These are phyloP conservation scores for Colletotrichum falcatum DNA, from an alignment of 2,329 filamentous ascomycete species.

Conservation along the genomic window DNA sequence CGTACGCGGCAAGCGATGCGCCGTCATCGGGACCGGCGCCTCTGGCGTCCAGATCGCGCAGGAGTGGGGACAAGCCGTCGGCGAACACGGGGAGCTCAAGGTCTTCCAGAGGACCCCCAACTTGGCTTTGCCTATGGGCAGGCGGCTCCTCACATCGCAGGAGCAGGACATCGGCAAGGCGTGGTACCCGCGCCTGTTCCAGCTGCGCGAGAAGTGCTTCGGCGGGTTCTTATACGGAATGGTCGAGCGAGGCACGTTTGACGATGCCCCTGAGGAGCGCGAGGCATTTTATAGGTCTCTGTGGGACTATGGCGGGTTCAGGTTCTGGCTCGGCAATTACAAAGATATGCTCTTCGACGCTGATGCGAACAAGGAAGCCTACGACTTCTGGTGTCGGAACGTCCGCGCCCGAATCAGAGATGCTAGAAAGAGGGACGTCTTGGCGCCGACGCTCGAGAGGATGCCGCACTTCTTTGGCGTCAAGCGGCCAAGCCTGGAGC, in stretches of 20 bases:
- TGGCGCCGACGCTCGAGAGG: conserved; percentile 59
- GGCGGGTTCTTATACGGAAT: conserved; percentile 69
- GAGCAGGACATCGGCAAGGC: conserved; percentile 62
- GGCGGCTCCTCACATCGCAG: conserved; percentile 50
- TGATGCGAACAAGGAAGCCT: conserved; percentile 64
- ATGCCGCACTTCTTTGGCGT: conserved; percentile 67
- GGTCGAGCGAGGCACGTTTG: conserved; percentile 65
- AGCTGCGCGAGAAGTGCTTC: conserved; percentile 63
- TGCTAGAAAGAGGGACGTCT: conserved; percentile 59
- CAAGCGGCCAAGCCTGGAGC: conserved; percentile 61
- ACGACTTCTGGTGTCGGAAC: conserved; percentile 67
- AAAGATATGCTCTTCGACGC: conserved; percentile 61
- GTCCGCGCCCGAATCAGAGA: conserved; percentile 63
- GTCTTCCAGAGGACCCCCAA: conserved; percentile 78
- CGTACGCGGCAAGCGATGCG: conserved; percentile 68
- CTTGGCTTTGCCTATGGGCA: conserved; percentile 69
- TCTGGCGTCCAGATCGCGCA: conserved; percentile 74
- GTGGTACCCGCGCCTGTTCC: conserved; percentile 64
- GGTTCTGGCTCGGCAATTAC: conserved; percentile 66
- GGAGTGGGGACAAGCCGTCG: conserved; percentile 59
- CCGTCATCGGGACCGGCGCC: conserved; percentile 73
- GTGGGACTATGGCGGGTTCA: conserved; percentile 66
- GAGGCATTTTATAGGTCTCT: conserved; percentile 61
- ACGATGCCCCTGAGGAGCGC: conserved; percentile 63
- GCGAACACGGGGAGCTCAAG: conserved; percentile 61